A percentile compares a stretch with the other conserved stretches of the same genome.
These are phyloP conservation scores for Tolypocladium sp. DNA, from an alignment of 2,329 filamentous ascomycete species.

Conservation along the genomic window DNA sequence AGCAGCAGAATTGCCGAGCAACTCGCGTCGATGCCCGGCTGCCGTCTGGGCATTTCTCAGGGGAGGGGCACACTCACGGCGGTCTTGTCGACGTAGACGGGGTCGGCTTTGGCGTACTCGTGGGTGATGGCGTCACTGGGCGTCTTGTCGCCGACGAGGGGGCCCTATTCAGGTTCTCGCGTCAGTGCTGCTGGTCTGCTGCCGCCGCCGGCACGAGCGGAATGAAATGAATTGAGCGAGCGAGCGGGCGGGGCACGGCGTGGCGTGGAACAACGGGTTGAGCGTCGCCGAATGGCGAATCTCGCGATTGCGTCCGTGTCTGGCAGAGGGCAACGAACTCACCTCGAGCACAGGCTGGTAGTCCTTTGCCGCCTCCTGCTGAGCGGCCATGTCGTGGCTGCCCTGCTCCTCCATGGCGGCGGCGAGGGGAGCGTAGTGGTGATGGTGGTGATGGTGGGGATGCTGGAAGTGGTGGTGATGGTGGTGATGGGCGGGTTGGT, in stretches of 20 bases:
- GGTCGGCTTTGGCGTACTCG: constrained; percentile 84
- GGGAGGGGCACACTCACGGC: constrained; percentile 48
- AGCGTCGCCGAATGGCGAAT: neutral
- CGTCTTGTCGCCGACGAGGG: constrained; percentile 69
- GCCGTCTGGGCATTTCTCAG: neutral
- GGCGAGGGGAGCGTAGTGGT: neutral
- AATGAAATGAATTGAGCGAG: neutral
- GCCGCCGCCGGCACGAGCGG: neutral
- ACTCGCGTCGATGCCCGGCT: neutral
- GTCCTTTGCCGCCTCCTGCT: constrained; percentile 50
- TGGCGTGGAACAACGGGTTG: neutral
- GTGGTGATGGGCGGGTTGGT: neutral
- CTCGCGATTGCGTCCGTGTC: neutral
- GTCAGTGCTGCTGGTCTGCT: neutral
- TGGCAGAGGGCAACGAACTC: constrained; percentile 12
- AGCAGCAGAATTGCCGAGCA: neutral
- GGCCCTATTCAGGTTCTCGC: constrained; percentile 50
- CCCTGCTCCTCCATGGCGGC: constrained; percentile 24
- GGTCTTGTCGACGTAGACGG: constrained; percentile 78
- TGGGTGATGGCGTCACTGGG: constrained; percentile 69
- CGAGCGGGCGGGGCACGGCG: neutral
- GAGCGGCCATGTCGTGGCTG: constrained; percentile 41
- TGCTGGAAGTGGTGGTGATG: constrained; percentile 2
- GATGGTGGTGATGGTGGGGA: constrained; percentile 4
- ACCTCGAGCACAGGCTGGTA: constrained; percentile 51